Evolutionary conservation across 1,284 basidiomycete genomes (phyloP).

Genomic region (Melampsora abietis-canadensis): DNA sequence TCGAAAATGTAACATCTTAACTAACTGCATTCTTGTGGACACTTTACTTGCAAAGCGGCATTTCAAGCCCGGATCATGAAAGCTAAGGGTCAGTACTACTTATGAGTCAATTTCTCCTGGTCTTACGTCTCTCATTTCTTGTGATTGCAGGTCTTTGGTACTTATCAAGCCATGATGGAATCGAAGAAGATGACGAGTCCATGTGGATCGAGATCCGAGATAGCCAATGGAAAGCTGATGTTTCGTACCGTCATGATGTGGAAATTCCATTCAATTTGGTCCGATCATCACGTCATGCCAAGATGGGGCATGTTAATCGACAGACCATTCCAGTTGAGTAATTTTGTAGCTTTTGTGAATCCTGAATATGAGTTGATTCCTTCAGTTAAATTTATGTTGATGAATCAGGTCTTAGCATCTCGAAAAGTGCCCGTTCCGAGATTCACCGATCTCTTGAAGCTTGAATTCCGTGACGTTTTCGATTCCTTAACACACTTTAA

Average conservation of each 20-base stretch:
- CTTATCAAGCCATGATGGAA: not conserved
- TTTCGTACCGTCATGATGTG: slow-evolving; percentile 8
- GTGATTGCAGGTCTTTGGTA: slow-evolving; percentile 29
- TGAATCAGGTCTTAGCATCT: slow-evolving; percentile 23
- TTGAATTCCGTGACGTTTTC: not conserved
- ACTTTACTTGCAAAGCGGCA: not conserved
- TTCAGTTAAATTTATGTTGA: not conserved
- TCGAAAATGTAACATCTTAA: not conserved
- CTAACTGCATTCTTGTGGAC: too few relatives aligned
- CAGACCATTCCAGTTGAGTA: slow-evolving; percentile 37
- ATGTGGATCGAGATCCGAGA: slow-evolving; percentile 39
- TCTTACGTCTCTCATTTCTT: not conserved
- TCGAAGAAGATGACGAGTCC: slow-evolving; percentile 1
- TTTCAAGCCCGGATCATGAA: slow-evolving; percentile 42
- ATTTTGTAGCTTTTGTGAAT: not conserved
- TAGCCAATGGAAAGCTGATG: slow-evolving; percentile 42
- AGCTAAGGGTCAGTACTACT: slow-evolving; percentile 13
- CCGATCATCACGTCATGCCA: slow-evolving; percentile 14
- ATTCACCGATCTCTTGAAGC: slow-evolving; percentile 20
- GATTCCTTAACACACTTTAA: slow-evolving; percentile 4
- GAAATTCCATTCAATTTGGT: slow-evolving; percentile 21
- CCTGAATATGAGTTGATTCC: not conserved
- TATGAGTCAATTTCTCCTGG: not conserved
- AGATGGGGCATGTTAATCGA: slow-evolving; percentile 23
- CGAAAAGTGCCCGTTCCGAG: slow-evolving; percentile 14